Conservation (phyloP, 139 green algal species). For the Penium margaritaceum region DNA sequence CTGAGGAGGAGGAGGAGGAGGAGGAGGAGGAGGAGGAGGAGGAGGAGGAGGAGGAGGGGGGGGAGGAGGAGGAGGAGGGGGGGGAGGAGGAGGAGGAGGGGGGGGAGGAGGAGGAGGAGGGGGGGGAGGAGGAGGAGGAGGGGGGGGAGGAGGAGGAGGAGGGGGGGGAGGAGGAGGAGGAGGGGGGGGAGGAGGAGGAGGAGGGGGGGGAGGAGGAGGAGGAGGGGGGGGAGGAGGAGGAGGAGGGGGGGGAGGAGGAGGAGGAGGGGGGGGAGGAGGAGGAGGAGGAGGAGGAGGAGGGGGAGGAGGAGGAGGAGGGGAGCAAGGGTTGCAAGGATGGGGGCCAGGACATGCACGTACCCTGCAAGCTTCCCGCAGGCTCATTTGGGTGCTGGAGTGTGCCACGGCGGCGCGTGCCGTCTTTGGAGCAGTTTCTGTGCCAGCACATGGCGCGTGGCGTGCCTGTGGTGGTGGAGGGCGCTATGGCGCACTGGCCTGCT, state of each 20-base stretch:
- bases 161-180: not conserved
- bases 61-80: not conserved
- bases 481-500: constrained; percentile 73
- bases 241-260: too few relatives aligned
- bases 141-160: not conserved
- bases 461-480: constrained; percentile 43
- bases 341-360: too few relatives aligned
- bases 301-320: too few relatives aligned
- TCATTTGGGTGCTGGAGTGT: too few relatives aligned
- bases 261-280: too few relatives aligned
- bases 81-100: not conserved
- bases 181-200: not conserved
- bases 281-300: too few relatives aligned
- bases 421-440: constrained; percentile 23
- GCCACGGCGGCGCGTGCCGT: constrained; percentile 15
- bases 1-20: not conserved
- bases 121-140: not conserved
- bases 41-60: not conserved
- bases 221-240: too few relatives aligned
- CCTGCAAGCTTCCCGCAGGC: too few relatives aligned
- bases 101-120: not conserved
- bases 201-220: too few relatives aligned
- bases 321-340: too few relatives aligned
- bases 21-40: not conserved
- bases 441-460: constrained; percentile 21